These are phyloP conservation scores for Zygosaccharomyces bisporus DNA, from an alignment of 805 yeast species.

Conservation along the genomic window DNA sequence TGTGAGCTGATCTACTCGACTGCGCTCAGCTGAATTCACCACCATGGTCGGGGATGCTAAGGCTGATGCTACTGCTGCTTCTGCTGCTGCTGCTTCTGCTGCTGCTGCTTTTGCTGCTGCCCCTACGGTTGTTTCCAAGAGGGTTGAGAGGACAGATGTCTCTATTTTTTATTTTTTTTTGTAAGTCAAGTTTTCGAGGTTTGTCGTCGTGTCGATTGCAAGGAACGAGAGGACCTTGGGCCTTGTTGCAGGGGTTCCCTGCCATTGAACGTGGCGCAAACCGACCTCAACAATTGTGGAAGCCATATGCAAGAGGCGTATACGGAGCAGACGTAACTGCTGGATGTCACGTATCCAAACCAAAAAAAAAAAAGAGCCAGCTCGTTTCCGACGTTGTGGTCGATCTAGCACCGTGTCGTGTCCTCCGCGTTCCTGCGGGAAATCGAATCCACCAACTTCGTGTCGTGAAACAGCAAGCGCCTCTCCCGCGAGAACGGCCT, in stretches of 20 bases:
- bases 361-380: neutral
- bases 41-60: neutral
- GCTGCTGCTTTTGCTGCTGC: neutral
- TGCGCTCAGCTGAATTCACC: slow-evolving; percentile 1
- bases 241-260: neutral
- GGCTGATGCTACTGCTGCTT: neutral
- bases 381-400: neutral
- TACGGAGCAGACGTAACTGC: neutral
- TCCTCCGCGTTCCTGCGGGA: neutral
- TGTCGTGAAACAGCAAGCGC: no score
- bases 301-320: neutral
- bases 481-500: no score
- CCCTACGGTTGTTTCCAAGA: no score
- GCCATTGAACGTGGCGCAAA: neutral
- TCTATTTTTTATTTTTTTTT: no score
- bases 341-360: neutral
- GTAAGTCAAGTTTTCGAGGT: no score
- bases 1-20: slow-evolving; percentile 43
- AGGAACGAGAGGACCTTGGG: no score
- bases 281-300: neutral
- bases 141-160: no score
- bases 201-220: neutral
- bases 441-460: no score
- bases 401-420: neutral
- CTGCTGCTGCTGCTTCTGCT: neutral